Percentiles rank a stretch among this genome's conserved stretches.
phyloP scores from a whole-genome alignment of 257 asterid genomes.

The Solanum bukasovii region DNA sequence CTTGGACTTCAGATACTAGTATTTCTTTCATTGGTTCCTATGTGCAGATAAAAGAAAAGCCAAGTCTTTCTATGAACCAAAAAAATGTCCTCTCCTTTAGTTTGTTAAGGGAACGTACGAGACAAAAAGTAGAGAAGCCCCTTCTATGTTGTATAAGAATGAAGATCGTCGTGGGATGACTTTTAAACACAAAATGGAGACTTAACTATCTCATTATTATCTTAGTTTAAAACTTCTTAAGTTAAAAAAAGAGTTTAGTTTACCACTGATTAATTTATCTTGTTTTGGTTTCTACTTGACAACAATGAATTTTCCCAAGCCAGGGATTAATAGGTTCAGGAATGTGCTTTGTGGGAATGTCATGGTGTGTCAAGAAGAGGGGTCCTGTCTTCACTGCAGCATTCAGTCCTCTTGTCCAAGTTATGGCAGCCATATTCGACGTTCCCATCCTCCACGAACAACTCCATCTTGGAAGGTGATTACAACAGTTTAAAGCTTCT shows the following conservation, averaged over 20 bases:
- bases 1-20: background rate
- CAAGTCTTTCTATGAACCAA: background rate
- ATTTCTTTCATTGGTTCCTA: background rate
- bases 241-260: background rate
- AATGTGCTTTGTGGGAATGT: conserved; percentile 70
- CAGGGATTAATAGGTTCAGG: conserved; percentile 85
- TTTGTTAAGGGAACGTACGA: background rate
- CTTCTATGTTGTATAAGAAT: background rate
- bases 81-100: background rate
- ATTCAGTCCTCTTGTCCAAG: conserved; percentile 70
- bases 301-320: background rate
- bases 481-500: background rate
- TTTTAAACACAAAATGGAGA: background rate
- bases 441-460: conserved; percentile 65
- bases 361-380: conserved; percentile 90
- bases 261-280: background rate
- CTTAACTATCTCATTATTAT: background rate
- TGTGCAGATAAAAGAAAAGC: background rate
- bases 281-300: background rate
- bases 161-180: background rate
- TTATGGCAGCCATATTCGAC: conserved; percentile 53
- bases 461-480: conserved; percentile 69
- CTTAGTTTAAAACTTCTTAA: background rate
- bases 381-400: conserved; percentile 80
- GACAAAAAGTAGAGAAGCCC: background rate